Percentiles rank a stretch among this genome's conserved stretches.
These are phyloP conservation scores for Acacia crassicarpa DNA, from an alignment of 306 rosid genomes.

Conservation along the genomic window DNA sequence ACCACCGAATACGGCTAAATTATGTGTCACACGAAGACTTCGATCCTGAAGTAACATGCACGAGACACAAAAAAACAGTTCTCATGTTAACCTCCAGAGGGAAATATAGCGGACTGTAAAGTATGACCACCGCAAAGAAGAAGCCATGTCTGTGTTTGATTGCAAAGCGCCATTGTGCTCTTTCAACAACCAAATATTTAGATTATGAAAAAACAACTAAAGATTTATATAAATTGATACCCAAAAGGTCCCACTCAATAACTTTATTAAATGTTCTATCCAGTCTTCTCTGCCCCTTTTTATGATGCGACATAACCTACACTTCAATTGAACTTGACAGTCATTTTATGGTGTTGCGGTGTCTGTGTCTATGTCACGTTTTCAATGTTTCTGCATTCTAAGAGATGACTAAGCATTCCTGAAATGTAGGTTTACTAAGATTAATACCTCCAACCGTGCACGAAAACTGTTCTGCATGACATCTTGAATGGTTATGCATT, in stretches of 20 bases:
- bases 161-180: too few relatives aligned
- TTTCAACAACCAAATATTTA: too few relatives aligned
- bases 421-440: constrained; percentile 14
- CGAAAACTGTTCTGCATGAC: constrained; percentile 96
- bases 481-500: constrained; percentile 71
- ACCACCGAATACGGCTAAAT: constrained; percentile 82
- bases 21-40: constrained; percentile 90
- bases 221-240: too few relatives aligned
- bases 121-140: not conserved
- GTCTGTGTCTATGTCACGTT: not conserved
- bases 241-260: too few relatives aligned
- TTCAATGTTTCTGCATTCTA: not conserved
- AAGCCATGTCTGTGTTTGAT: not conserved
- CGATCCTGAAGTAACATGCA: constrained; percentile 59
- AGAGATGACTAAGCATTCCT: not conserved
- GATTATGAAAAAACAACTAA: too few relatives aligned
- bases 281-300: too few relatives aligned
- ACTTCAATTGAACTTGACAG: not conserved
- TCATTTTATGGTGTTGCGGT: not conserved
- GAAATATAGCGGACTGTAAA: not conserved
- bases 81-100: constrained; percentile 19
- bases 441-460: constrained; percentile 89
- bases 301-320: not conserved
- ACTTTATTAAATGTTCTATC: too few relatives aligned
- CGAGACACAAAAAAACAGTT: constrained; percentile 10